A percentile compares a stretch with the other conserved stretches of the same genome.
Evolutionary conservation across 2,329 filamentous ascomycete genomes (phyloP).

Genomic region (Epichloe baconii): DNA sequence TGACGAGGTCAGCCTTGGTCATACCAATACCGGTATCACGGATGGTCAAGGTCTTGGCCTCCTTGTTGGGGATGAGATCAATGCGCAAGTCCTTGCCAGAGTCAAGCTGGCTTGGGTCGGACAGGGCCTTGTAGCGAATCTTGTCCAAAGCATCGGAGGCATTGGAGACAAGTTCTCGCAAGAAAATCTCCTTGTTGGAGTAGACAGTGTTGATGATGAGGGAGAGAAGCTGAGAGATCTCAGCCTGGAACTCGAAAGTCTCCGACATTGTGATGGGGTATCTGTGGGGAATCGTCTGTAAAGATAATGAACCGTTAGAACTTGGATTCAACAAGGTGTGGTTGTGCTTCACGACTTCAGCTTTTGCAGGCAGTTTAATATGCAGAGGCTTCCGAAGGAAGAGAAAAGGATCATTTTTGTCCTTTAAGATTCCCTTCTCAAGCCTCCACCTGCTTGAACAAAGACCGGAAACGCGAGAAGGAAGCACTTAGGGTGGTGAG

Average conservation of each 20-base stretch:
- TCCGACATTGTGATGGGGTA: slow-evolving; percentile 65
- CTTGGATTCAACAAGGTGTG: neutral
- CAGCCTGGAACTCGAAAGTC: slow-evolving; percentile 99
- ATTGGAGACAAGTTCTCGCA: slow-evolving; percentile 97
- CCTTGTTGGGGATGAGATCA: slow-evolving; percentile 97
- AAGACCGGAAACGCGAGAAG: neutral
- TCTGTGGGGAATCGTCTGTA: slow-evolving; percentile 16
- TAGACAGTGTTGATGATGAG: slow-evolving; percentile 99
- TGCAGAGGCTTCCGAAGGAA: neutral
- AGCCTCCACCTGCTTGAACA: neutral
- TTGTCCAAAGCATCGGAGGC: slow-evolving; percentile 98
- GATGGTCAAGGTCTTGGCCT: slow-evolving; percentile 94
- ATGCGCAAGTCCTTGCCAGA: slow-evolving; percentile 95
- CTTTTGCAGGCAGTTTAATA: too few species aligned
- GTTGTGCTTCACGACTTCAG: neutral
- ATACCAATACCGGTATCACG: slow-evolving; percentile 98
- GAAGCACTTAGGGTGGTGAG: neutral
- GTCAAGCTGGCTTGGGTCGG: slow-evolving; percentile 94
- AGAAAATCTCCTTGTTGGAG: slow-evolving; percentile 99
- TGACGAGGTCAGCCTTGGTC: slow-evolving; percentile 99
- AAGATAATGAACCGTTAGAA: neutral
- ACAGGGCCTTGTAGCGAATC: slow-evolving; percentile 97
- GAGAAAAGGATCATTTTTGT: neutral
- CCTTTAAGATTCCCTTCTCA: neutral
- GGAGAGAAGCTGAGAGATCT: slow-evolving; percentile 99